Evolutionary conservation across 169 alveolate genomes (phyloP), one percentile per base, ranked within the genome.

Genomic region (Eimeria acervulina): DNA sequence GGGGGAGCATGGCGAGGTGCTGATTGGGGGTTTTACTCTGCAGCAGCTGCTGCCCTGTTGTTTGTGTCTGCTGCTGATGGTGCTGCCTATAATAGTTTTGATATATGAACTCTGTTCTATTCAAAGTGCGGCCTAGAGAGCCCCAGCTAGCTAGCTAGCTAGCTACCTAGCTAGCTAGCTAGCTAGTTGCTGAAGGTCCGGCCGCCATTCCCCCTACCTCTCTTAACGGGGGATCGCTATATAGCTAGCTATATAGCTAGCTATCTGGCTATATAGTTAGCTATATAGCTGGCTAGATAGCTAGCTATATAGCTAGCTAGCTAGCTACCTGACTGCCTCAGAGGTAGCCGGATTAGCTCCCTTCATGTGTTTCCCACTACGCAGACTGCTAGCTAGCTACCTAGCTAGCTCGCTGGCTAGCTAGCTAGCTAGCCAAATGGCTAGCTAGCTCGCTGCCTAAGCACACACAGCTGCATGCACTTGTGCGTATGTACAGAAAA

Each of bases 51-150:
- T 78, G 5, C 33, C 66, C 5, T 78, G 59, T 26, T 78, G 89
- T n/a, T 19, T 78, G 59, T 81, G 72, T 42, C 72, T 47, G 90
- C 90, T 81, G 31, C 70, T 81, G 72, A 81, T 81, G 90, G 72
- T 42, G 42, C 42, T 81, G 90, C 90, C 90, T 2, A 33, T 81
- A 23, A 12, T 81, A 3, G 68, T 81, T 21, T 72, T 81, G 40
- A 72, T 81, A 1, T 81, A 81, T 44, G 90, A 81, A 72, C 72
- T 81, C 15, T 47, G 13, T 1, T 42, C 90, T 12, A 76, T 76
- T 40, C 59, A 76, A 40, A 15, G 33, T 19, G 61, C 55, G 6
- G 61, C 61, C 36, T 40, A 76, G 36, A 13, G 26, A 0, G 15
- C 12, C 26, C 81, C 10, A 76, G 59, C 55, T 36, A 19, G 87